phyloP scores from a whole-genome alignment of 192 early-diverging fungal species.

The Dissophora ornata region DNA sequence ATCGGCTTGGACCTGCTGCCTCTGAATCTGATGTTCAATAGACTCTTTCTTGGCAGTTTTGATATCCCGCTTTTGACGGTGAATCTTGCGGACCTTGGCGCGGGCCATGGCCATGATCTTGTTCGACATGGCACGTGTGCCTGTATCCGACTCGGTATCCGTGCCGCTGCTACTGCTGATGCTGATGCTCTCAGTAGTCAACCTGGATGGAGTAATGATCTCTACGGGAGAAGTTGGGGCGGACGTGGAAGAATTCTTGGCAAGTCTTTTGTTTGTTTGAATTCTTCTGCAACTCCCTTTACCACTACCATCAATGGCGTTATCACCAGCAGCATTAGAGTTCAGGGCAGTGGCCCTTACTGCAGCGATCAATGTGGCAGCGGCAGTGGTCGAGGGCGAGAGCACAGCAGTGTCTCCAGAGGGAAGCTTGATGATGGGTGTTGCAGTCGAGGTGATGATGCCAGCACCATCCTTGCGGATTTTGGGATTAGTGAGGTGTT shows the following conservation, averaged over 20 bases:
- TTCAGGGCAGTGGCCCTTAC: slow-evolving; percentile 26
- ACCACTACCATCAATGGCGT: not conserved
- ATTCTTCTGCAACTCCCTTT: slow-evolving; percentile 4
- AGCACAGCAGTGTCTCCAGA: slow-evolving; percentile 49
- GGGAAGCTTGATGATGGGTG: slow-evolving; percentile 45
- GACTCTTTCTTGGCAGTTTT: not conserved
- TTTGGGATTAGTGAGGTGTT: slow-evolving; percentile 50
- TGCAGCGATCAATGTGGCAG: slow-evolving; percentile 40
- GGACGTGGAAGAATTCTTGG: slow-evolving; percentile 9
- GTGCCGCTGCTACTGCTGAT: too few species aligned
- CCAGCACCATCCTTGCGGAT: slow-evolving; percentile 51
- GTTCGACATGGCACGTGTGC: not conserved
- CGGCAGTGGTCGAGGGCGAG: slow-evolving; percentile 29
- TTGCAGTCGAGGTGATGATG: slow-evolving; percentile 52
- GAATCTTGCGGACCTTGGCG: slow-evolving; percentile 32
- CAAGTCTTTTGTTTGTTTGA: slow-evolving; percentile 7
- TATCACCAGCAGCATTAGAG: not conserved
- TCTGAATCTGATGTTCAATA: not conserved
- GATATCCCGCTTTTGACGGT: slow-evolving; percentile 14
- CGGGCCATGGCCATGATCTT: slow-evolving; percentile 42
- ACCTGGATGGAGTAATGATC: not conserved
- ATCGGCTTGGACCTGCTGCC: slow-evolving; percentile 1
- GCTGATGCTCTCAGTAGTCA: slow-evolving; percentile 5
- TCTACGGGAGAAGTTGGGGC: slow-evolving; percentile 10
- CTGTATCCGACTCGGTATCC: slow-evolving; percentile 43